A percentile compares a stretch with the other conserved stretches of the same genome.
Conservation (phyloP, 495 filamentous ascomycete genomes). For the Aspergillus sparsus region DNA sequence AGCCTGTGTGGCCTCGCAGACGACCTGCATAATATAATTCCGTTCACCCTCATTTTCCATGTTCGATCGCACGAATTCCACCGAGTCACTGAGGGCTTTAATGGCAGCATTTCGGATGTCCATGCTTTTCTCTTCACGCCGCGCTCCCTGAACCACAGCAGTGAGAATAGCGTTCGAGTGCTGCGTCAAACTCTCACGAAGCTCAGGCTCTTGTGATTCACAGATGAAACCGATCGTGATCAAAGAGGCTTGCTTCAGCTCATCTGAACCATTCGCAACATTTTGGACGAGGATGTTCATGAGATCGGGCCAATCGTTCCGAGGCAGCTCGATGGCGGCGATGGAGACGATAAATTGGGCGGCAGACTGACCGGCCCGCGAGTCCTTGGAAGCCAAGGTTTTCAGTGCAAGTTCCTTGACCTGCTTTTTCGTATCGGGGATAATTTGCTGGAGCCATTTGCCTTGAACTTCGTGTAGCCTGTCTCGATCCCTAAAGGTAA, state of each 20-base stretch:
- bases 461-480: conserved; percentile 83
- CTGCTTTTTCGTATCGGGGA: conserved; percentile 72
- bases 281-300: conserved; percentile 87
- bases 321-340: conserved; percentile 89
- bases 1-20: conserved; percentile 97
- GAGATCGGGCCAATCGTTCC: conserved; percentile 92
- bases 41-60: conserved; percentile 98
- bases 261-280: conserved; percentile 79
- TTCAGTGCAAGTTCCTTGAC: conserved; percentile 87
- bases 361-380: conserved; percentile 80
- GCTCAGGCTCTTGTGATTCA: conserved; percentile 86
- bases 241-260: conserved; percentile 90
- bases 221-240: conserved; percentile 96
- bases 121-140: conserved; percentile 87
- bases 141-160: conserved; percentile 93
- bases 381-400: conserved; percentile 74
- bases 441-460: conserved; percentile 85
- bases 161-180: conserved; percentile 98
- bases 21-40: conserved; percentile 99
- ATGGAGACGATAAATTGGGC: conserved; percentile 95
- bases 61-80: conserved; percentile 96
- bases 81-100: conserved; percentile 90
- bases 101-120: conserved; percentile 93
- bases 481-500: conserved; percentile 84
- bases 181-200: conserved; percentile 74